Base-by-base conservation (phyloP, 2,329 filamentous ascomycete species). In the Talaromyces sp. region DNA sequence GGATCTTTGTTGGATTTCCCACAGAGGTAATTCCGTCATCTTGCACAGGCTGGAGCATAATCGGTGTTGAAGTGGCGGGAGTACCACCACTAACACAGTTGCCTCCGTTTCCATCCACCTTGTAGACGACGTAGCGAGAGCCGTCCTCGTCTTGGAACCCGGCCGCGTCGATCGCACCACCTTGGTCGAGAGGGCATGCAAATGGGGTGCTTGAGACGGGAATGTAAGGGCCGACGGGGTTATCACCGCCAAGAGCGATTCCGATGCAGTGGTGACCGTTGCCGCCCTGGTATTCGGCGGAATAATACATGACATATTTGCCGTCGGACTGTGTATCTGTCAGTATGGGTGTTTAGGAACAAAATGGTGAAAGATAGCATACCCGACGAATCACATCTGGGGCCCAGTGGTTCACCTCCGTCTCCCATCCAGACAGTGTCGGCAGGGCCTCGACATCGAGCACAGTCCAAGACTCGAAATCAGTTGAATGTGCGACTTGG, bases 91-190 rank as follows among this genome's bases (percentile, higher is more conserved):
- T 78, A 56, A 73, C 74, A 67, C 80, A 82, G 59, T 74, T 70
- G 1, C 80, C 80, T 41, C 79, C 78, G 71, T 88, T 89, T 41
- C 86, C 86, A 70, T 89, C 86, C 27, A 88, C 76, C 71, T 89
- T 89, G 76, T 86, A 89, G 10, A 83, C 73, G 5, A 89, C 78
- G 68, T 87, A 89, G 6, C 81, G 79, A 32, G 71, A 78, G 31
- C 82, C 82, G 50, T 81, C 78, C 11, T 70, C 69, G 67, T 89
- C 86, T 11, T 73, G 66, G 71, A 87, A 89, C 3, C 83, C 84
- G 0, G 82, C 77, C 0, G 86, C 76, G 66, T 89, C 87, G 66
- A 89, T 89, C 19, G 85, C 81, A 35, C 86, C 86, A 21, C 86
- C 86, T 57, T 77, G 68, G 56, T 75, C 74, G 0, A 80, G 67